Evolutionary conservation across 345 rosid species (phyloP).

Genomic region (Lenwebbia sp.): DNA sequence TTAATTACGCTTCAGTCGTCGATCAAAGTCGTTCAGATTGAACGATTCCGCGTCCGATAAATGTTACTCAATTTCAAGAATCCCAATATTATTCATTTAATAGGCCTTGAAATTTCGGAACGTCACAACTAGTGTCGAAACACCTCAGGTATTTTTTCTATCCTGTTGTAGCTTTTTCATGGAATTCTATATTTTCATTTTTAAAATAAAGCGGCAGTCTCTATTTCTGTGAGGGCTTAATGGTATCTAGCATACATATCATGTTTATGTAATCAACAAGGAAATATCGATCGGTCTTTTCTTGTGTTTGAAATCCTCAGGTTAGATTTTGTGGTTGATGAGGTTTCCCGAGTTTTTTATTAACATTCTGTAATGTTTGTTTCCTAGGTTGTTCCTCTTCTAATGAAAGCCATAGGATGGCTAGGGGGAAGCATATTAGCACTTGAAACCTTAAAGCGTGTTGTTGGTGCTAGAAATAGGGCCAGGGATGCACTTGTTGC

Average conservation of each 20-base stretch:
- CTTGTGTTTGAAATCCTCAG: neutral
- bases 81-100: no score
- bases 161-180: neutral
- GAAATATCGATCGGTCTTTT: neutral
- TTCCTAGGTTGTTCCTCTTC: slow-evolving; percentile 90
- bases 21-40: no score
- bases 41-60: no score
- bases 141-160: slow-evolving; percentile 60
- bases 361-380: neutral
- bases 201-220: neutral
- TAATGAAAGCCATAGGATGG: slow-evolving; percentile 99
- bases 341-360: neutral
- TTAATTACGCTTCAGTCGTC: no score
- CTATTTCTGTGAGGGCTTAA: neutral
- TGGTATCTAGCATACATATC: neutral
- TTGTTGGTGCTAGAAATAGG: slow-evolving; percentile 94
- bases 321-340: neutral
- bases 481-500: slow-evolving; percentile 99
- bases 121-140: slow-evolving; percentile 88
- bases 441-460: slow-evolving; percentile 90
- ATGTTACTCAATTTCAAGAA: no score
- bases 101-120: no score
- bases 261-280: neutral
- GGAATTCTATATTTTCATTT: neutral
- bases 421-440: slow-evolving; percentile 99